These are phyloP conservation scores for Hortiboletus campestris DNA, from an alignment of 768 basidiomycete genomes.

Conservation along the genomic window DNA sequence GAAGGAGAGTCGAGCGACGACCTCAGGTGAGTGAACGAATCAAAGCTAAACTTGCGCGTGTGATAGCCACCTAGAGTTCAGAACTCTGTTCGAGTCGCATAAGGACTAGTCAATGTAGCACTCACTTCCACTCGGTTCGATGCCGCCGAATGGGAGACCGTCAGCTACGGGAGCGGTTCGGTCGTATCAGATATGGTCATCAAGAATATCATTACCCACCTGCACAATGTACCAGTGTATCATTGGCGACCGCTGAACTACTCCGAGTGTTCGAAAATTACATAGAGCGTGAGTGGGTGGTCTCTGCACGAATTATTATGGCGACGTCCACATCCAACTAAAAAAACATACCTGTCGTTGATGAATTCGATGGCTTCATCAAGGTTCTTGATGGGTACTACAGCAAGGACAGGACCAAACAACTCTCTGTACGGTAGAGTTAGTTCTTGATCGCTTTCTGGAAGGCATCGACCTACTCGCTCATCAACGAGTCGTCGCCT, in stretches of 20 bases:
- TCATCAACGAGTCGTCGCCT: constrained; percentile 69
- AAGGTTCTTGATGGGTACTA: constrained; percentile 66
- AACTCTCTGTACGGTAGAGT: constrained; percentile 55
- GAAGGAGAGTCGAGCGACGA: constrained; percentile 46
- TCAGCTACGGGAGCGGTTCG: constrained; percentile 36
- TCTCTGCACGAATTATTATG: constrained; percentile 42
- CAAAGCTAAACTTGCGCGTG: constrained; percentile 73
- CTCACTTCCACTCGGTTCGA: constrained; percentile 72
- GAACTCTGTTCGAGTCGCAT: neutral
- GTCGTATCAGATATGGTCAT: neutral
- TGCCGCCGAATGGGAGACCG: constrained; percentile 73
- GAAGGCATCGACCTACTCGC: constrained; percentile 50
- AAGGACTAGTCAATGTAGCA: neutral
- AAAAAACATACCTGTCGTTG: constrained; percentile 47
- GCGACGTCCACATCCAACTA: neutral
- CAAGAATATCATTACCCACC: constrained; percentile 35
- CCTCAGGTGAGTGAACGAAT: constrained; percentile 75
- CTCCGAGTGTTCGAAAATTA: constrained; percentile 73
- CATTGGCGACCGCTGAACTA: constrained; percentile 70
- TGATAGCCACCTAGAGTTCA: constrained; percentile 55
- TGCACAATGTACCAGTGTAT: constrained; percentile 56
- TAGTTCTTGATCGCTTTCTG: neutral
- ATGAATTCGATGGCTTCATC: constrained; percentile 73
- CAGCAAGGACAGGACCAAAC: constrained; percentile 79
- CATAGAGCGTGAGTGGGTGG: constrained; percentile 70